phyloP scores from a whole-genome alignment of 495 filamentous ascomycete genomes.

The Lasiosphaeria ovina region DNA sequence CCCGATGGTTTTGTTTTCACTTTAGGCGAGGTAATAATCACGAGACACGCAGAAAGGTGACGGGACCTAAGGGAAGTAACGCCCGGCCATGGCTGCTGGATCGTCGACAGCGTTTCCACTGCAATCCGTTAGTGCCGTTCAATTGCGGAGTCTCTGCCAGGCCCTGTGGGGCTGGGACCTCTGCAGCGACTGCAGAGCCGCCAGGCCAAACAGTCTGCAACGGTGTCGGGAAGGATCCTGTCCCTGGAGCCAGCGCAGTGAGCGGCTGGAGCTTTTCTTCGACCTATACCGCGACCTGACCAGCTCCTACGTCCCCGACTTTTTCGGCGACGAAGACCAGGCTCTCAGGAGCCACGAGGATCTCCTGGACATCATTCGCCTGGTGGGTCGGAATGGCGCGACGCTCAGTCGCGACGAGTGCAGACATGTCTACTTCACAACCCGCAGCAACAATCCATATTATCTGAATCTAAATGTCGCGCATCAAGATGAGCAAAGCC shows the following conservation, averaged over 20 bases:
- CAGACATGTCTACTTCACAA: conserved; percentile 3
- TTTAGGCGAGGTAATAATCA: no score
- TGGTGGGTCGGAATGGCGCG: conserved; percentile 17
- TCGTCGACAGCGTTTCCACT: conserved; percentile 19
- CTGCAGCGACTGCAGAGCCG: conserved; percentile 22
- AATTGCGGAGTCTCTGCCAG: conserved; percentile 21
- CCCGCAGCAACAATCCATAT: neutral
- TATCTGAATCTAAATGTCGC: no score
- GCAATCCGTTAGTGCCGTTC: conserved; percentile 5
- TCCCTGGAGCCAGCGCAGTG: conserved; percentile 17
- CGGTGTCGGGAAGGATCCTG: conserved; percentile 1
- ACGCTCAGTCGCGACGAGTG: conserved; percentile 8
- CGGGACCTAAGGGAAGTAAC: no score
- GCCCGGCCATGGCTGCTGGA: no score
- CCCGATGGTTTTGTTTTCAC: no score
- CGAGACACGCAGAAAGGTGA: no score
- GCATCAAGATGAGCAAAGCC: neutral
- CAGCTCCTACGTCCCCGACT: conserved; percentile 28
- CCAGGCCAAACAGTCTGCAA: neutral
- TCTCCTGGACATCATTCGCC: conserved; percentile 26
- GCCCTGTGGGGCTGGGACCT: conserved; percentile 33
- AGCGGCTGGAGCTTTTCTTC: conserved; percentile 29
- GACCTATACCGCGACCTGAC: conserved; percentile 32
- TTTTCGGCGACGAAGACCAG: conserved; percentile 17
- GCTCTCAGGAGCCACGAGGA: conserved; percentile 30